These are phyloP conservation scores for Pyrus hybrid DNA, from an alignment of 331 rosid genomes.

Conservation along the genomic window DNA sequence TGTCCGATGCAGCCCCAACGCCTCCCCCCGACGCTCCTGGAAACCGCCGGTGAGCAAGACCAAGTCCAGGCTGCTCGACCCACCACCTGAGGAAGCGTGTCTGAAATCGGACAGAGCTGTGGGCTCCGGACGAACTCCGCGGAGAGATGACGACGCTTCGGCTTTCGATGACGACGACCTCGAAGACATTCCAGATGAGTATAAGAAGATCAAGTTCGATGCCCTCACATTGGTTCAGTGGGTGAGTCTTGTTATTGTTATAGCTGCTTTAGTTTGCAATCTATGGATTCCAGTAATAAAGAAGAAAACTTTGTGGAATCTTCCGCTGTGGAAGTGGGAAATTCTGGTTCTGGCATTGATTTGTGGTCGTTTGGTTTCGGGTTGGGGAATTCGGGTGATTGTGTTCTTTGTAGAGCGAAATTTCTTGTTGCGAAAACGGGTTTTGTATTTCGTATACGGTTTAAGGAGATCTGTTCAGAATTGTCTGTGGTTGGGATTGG, in stretches of 20 bases:
- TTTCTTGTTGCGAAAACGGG: conserved; percentile 24
- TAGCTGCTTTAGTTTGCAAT: conserved; percentile 24
- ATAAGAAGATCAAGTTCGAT: conserved; percentile 6
- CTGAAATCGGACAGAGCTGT: neutral
- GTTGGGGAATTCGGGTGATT: conserved; percentile 21
- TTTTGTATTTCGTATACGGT: conserved; percentile 28
- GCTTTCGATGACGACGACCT: neutral
- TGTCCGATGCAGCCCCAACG: conserved; percentile 17
- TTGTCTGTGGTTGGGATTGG: conserved; percentile 25
- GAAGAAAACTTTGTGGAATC: conserved; percentile 21
- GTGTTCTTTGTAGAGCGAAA: conserved; percentile 24
- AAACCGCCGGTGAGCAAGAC: conserved; percentile 21
- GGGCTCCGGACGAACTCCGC: neutral
- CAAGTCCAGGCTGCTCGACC: conserved; percentile 29
- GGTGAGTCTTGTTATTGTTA: conserved; percentile 19
- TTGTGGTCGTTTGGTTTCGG: conserved; percentile 32
- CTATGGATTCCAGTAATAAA: conserved; percentile 13
- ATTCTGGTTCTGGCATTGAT: conserved; percentile 21
- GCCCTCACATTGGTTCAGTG: conserved; percentile 16
- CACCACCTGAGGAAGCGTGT: conserved; percentile 3
- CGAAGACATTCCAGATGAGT: conserved; percentile 22
- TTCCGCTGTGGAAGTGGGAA: conserved; percentile 43
- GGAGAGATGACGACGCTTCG: neutral
- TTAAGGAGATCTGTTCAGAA: conserved; percentile 25
- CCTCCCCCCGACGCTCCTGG: conserved; percentile 22